Percentiles rank a stretch among this genome's conserved stretches.
Evolutionary conservation across 306 rosid genomes (phyloP).

Genomic region (Quercus engelmannii): DNA sequence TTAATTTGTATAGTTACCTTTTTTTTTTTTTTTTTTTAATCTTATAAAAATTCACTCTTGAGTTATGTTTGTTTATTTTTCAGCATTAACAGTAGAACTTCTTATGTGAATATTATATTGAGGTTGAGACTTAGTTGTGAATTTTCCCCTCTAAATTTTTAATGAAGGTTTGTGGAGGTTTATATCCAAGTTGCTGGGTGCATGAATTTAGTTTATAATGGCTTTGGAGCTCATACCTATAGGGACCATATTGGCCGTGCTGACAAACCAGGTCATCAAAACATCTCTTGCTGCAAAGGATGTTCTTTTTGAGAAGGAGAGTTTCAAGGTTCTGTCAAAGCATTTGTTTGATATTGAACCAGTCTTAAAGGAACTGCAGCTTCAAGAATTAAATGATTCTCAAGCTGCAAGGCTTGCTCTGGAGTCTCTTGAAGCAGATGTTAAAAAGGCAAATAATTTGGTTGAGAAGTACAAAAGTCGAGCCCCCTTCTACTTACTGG

Average conservation of each 20-base stretch:
- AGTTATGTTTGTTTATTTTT: background rate
- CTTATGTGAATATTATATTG: background rate
- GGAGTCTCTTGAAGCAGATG: constrained; percentile 70
- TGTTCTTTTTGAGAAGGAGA: constrained; percentile 60
- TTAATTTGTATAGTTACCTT: background rate
- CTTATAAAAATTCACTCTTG: background rate
- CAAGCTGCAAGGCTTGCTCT: constrained; percentile 67
- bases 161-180: background rate
- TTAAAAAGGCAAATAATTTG: constrained; percentile 59
- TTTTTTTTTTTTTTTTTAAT: background rate
- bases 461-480: constrained; percentile 68
- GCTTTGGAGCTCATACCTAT: constrained; percentile 75
- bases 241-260: constrained; percentile 73
- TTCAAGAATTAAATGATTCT: constrained; percentile 69
- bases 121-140: background rate
- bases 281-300: constrained; percentile 74
- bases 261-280: constrained; percentile 59
- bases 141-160: background rate
- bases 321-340: constrained; percentile 64
- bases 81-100: background rate
- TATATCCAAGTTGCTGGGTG: background rate
- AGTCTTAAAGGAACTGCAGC: constrained; percentile 67
- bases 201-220: background rate
- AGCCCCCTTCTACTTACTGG: constrained; percentile 58
- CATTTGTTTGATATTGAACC: constrained; percentile 67